phyloP scores from a whole-genome alignment of 2,329 filamentous ascomycete genomes.

The Ilyonectria sp. region DNA sequence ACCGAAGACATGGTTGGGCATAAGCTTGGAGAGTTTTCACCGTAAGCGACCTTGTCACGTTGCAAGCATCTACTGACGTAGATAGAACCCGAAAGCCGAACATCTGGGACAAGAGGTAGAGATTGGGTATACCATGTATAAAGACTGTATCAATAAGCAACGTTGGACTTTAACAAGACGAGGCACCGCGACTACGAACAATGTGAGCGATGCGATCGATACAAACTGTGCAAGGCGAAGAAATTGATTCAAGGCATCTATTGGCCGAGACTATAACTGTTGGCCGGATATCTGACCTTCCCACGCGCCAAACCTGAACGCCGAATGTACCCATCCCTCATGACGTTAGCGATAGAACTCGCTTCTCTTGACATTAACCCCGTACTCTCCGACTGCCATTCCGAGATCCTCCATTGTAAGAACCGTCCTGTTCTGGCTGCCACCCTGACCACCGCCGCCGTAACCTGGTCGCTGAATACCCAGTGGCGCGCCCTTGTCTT shows the following conservation, averaged over 20 bases:
- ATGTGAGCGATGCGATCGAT: conserved; percentile 27
- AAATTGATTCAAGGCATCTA: conserved; percentile 25
- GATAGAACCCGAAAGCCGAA: conserved; percentile 71
- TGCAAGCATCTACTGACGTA: conserved; percentile 18
- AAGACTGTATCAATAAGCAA: conserved; percentile 48
- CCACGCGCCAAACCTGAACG: conserved; percentile 42
- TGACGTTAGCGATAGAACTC: conserved; percentile 88
- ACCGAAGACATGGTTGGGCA: conserved; percentile 98
- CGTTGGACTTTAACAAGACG: conserved; percentile 16
- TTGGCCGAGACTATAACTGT: conserved; percentile 32
- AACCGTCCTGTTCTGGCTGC: conserved; percentile 91
- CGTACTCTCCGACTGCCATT: conserved; percentile 98
- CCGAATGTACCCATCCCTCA: conserved; percentile 25
- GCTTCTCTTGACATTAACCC: conserved; percentile 96
- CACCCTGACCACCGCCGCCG: conserved; percentile 90
- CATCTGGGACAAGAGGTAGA: conserved; percentile 63
- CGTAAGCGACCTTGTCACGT: conserved; percentile 70
- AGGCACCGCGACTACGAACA: conserved; percentile 25
- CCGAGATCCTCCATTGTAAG: conserved; percentile 99
- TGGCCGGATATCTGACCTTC: conserved; percentile 38
- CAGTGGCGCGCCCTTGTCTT: conserved; percentile 72
- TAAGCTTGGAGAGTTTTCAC: conserved; percentile 92
- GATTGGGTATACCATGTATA: conserved; percentile 47
- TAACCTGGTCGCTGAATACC: conserved; percentile 85
- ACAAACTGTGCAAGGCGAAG: neutral